phyloP scores from a whole-genome alignment of 2,329 filamentous ascomycete genomes.

The Sphaerulina vaccinii region DNA sequence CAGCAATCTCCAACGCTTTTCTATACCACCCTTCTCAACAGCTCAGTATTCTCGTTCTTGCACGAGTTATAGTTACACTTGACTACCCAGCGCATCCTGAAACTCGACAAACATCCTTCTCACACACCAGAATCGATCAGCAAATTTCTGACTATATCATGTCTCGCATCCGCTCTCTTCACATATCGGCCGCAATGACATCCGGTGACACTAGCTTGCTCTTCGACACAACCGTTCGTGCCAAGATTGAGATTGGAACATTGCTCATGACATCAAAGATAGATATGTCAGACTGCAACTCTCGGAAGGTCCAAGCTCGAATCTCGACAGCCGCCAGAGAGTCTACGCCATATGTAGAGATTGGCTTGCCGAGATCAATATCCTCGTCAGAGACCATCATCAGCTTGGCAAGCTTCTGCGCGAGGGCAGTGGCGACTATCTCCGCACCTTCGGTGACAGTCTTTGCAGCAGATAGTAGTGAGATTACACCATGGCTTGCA shows the following conservation, averaged over 20 bases:
- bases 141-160: too few species aligned
- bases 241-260: constrained; percentile 3
- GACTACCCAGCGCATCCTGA: too few species aligned
- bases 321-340: constrained; percentile 13
- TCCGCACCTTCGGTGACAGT: background rate
- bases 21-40: too few species aligned
- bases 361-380: constrained; percentile 11
- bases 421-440: constrained; percentile 1
- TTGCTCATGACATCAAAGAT: constrained; percentile 15
- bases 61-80: too few species aligned
- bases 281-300: constrained; percentile 6
- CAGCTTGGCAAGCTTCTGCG: constrained; percentile 6
- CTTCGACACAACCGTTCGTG: constrained; percentile 1
- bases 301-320: constrained; percentile 5
- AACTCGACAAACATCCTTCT: too few species aligned
- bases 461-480: background rate
- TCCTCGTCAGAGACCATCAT: constrained; percentile 11
- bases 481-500: background rate
- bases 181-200: background rate
- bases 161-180: background rate
- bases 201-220: constrained; percentile 4
- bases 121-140: too few species aligned
- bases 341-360: constrained; percentile 17
- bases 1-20: too few species aligned
- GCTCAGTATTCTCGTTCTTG: too few species aligned